Conservation (phyloP, 495 filamentous ascomycete genomes). For the Talaromyces wortmannii region DNA sequence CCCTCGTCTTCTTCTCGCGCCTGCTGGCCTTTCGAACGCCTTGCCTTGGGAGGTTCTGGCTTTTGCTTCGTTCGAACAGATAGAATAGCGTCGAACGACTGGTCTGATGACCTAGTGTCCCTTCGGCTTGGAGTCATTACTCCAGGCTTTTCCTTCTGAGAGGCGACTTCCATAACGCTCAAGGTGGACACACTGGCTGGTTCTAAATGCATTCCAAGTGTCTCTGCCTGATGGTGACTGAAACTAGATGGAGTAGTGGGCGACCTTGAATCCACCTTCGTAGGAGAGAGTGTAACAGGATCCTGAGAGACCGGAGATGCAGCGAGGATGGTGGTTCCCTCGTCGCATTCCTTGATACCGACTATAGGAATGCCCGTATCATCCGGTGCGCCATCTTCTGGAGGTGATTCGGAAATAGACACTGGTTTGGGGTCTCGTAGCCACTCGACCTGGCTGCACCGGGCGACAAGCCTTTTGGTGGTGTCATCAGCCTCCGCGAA, state of each 20-base stretch:
- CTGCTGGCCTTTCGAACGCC: slow-evolving; percentile 33
- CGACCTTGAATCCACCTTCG: slow-evolving; percentile 15
- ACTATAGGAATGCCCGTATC: background rate
- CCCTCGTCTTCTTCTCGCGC: slow-evolving; percentile 1
- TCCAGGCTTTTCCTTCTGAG: slow-evolving; percentile 76
- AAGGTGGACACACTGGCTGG: slow-evolving; percentile 42
- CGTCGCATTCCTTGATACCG: background rate
- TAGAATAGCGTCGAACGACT: background rate
- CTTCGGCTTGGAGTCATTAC: slow-evolving; percentile 74
- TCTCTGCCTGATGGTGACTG: slow-evolving; percentile 1
- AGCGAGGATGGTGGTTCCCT: background rate
- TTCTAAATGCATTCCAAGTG: slow-evolving; percentile 40
- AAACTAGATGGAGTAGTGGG: background rate
- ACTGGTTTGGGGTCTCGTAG: slow-evolving; percentile 42
- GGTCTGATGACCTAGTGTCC: slow-evolving; percentile 6
- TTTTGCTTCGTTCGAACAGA: slow-evolving; percentile 1
- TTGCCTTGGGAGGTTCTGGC: slow-evolving; percentile 24
- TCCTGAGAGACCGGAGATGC: slow-evolving; percentile 12
- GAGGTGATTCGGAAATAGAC: background rate
- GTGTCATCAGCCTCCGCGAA: slow-evolving; percentile 91
- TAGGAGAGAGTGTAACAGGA: slow-evolving; percentile 12
- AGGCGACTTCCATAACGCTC: slow-evolving; percentile 71
- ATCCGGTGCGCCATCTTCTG: background rate
- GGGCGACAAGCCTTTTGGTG: slow-evolving; percentile 72
- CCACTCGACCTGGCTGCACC: slow-evolving; percentile 83